These are phyloP conservation scores for Sonneratia caseolaris DNA, from an alignment of 345 rosid species.

Conservation along the genomic window DNA sequence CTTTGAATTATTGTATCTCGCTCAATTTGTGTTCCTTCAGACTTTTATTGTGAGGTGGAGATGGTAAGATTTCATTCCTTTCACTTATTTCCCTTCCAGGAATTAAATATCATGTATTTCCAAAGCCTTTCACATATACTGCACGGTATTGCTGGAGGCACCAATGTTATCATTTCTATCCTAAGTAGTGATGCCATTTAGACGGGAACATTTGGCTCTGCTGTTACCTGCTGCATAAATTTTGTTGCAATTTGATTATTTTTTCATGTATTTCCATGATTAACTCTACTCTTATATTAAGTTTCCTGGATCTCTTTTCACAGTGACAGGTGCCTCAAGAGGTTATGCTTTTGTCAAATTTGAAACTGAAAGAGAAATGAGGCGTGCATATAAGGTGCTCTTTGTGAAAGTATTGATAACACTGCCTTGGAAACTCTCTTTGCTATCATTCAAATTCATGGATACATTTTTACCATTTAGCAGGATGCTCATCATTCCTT, in stretches of 20 bases:
- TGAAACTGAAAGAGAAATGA: conserved; percentile 80
- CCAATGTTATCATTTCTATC: background rate
- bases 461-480: conserved; percentile 2
- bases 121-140: background rate
- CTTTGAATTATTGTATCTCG: background rate
- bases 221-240: background rate
- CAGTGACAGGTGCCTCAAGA: conserved; percentile 87
- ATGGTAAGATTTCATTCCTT: background rate
- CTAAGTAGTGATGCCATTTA: background rate
- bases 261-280: background rate
- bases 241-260: background rate
- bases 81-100: background rate
- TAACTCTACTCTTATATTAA: background rate
- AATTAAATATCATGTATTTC: background rate
- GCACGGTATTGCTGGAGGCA: background rate
- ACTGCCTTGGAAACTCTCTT: background rate
- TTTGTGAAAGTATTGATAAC: background rate
- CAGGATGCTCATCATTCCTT: conserved; percentile 80
- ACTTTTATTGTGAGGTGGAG: background rate
- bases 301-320: conserved; percentile 7
- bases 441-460: background rate
- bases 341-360: conserved; percentile 88
- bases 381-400: conserved; percentile 64
- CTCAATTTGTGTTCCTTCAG: background rate
- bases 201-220: background rate